Evolutionary conservation across 2,329 filamentous ascomycete genomes (phyloP).

Genomic region (Cordyceps pruinosa): DNA sequence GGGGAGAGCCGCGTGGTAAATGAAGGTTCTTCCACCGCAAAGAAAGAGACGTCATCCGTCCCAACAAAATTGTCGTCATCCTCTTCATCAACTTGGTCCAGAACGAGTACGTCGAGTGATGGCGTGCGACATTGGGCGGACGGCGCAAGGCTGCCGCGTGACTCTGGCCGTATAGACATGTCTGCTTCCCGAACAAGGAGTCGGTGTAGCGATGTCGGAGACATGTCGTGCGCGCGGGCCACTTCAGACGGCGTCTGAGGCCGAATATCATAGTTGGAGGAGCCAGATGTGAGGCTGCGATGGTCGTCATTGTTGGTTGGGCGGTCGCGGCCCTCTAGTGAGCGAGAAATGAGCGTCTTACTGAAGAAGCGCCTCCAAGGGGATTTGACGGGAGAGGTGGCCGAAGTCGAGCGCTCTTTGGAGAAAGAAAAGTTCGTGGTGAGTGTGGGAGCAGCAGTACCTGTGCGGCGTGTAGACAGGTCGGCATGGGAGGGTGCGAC

Average conservation of each 20-base stretch:
- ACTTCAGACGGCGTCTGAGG: slow-evolving; percentile 28
- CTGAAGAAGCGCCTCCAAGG: slow-evolving; percentile 41
- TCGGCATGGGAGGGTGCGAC: slow-evolving; percentile 18
- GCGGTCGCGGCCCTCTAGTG: neutral
- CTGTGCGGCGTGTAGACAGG: slow-evolving; percentile 25
- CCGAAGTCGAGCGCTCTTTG: slow-evolving; percentile 29
- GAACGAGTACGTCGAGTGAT: neutral
- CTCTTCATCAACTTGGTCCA: slow-evolving; percentile 8
- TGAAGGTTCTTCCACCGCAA: neutral
- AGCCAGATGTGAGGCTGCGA: slow-evolving; percentile 24
- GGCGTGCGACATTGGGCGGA: slow-evolving; percentile 4
- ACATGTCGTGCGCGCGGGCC: slow-evolving; percentile 43
- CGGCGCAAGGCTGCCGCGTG: neutral
- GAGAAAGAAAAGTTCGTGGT: slow-evolving; percentile 36
- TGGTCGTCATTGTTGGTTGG: slow-evolving; percentile 17
- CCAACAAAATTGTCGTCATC: slow-evolving; percentile 2
- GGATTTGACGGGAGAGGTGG: neutral
- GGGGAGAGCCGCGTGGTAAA: slow-evolving; percentile 6
- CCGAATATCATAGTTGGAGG: slow-evolving; percentile 21
- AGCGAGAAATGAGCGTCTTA: neutral
- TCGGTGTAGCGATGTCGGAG: slow-evolving; percentile 46
- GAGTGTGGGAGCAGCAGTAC: slow-evolving; percentile 26
- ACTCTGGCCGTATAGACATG: neutral
- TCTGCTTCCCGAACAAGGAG: slow-evolving; percentile 25
- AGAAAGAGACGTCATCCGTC: neutral